Evolutionary conservation across 2,329 filamentous ascomycete species (phyloP).

Genomic region (Dactylellina drechsleri): DNA sequence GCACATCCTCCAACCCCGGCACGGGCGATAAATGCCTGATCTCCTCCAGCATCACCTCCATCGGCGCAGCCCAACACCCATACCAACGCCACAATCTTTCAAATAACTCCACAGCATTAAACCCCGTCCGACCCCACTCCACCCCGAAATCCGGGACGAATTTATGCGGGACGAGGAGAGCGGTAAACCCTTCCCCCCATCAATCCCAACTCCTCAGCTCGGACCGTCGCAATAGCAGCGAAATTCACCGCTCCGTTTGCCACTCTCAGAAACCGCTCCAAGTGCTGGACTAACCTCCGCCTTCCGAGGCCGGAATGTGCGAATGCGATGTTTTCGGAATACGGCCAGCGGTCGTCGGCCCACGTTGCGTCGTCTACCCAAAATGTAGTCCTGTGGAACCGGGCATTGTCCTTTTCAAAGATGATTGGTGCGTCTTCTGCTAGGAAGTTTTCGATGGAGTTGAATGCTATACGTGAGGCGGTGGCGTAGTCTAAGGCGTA

Average conservation of each 20-base stretch:
- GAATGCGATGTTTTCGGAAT: background rate
- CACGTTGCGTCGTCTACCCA: constrained; percentile 8
- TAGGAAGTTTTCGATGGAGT: background rate
- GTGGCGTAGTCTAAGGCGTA: background rate
- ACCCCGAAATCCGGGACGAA: constrained; percentile 10
- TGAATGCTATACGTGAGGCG: background rate
- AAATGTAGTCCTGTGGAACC: background rate
- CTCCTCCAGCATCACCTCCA: background rate
- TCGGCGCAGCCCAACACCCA: constrained; percentile 15
- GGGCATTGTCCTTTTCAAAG: background rate
- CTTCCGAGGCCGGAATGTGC: background rate
- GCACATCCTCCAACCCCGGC: background rate
- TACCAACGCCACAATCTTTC: constrained; percentile 12
- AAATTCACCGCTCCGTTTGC: background rate
- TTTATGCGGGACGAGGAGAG: background rate
- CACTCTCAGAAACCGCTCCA: background rate
- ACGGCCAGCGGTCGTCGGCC: background rate
- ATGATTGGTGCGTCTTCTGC: background rate
- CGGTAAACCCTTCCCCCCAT: background rate
- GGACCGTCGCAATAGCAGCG: background rate
- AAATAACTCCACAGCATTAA: constrained; percentile 11
- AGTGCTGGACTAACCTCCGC: background rate
- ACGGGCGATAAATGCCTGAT: background rate
- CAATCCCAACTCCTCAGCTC: constrained; percentile 2
- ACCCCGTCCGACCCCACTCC: background rate